Evolutionary conservation across 129 eudicot genomes (phyloP), one percentile per base, ranked within the genome.

Genomic region (Helianthus tuberosus): DNA sequence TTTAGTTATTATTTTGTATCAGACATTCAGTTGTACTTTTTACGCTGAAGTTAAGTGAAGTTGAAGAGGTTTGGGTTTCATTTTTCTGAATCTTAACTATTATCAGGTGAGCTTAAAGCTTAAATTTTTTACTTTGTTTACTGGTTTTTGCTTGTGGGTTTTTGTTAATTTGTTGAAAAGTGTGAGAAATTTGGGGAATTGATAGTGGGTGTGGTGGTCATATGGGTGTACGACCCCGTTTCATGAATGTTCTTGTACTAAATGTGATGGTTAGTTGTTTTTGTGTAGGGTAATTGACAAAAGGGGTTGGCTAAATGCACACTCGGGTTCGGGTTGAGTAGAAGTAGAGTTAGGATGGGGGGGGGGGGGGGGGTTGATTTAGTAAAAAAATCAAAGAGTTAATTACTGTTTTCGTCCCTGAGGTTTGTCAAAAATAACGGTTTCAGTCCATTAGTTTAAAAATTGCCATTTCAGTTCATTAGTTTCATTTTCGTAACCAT

Each of bases 101-200:
- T 66, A 70, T 78, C 80, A 75, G 84, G 87, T 79, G 51, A 75
- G 67, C 46, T 75, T 62, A 51, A 73, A 48, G 64, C 52, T 50
- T 29, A 11, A 38, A 12, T 16, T 64, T 20, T 27, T 38, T 52
- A 57, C 48, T 14, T 39, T 25, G 2, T 73, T 55, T n/a, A 12
- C 41, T 59, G 29, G 25, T 43, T 71, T 49, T 74, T 11, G 41
- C 48, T 80, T 54, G 62, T 79, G 78, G 68, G 62, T 20, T 43
- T 41, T 57, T 57, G 75, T 62, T 47, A 8, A n/a, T 48, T 77
- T 11, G 7, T n/a, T 67, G 62, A 52, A 43, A 48, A 15, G 17
- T 27, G 52, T 54, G 48, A 58, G 52, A 67, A 52, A 52, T 14
- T 73, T 65, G 54, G 29, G 44, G 32, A 65, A 16, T 69, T 52